Conservation (phyloP, 257 asterid species). For the Solanum etuberosum region DNA sequence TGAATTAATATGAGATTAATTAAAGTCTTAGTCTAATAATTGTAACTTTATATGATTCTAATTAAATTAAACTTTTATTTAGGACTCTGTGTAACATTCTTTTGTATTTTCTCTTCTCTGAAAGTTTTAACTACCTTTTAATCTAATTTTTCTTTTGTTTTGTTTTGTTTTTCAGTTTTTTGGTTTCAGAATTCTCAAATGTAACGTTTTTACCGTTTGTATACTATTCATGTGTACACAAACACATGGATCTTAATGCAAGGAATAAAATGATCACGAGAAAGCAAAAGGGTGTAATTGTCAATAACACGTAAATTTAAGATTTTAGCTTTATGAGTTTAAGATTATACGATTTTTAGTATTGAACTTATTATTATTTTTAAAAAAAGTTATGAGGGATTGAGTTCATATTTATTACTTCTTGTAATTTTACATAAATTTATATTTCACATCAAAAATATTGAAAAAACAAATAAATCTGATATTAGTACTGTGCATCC, state of each 20-base stretch:
- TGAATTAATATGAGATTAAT: background rate
- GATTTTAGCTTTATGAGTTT: background rate
- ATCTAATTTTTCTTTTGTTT: background rate
- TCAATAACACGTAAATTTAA: accelerated
- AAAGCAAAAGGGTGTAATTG: background rate
- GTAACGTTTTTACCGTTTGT: background rate
- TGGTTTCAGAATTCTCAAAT: background rate
- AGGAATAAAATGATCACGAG: background rate
- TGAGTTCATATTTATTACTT: background rate
- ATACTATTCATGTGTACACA: background rate
- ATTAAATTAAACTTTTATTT: background rate
- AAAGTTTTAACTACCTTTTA: background rate
- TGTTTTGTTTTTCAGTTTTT: background rate
- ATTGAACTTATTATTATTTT: accelerated
- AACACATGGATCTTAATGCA: background rate
- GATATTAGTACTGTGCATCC: background rate
- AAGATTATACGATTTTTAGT: background rate
- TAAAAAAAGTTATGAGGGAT: background rate
- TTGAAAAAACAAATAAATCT: background rate
- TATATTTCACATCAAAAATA: background rate
- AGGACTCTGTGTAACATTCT: background rate
- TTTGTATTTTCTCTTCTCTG: background rate
- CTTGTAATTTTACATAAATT: too few relatives aligned
- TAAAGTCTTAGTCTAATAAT: background rate
- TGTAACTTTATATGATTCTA: background rate